Base-by-base conservation (phyloP, 2,329 filamentous ascomycete species). In the Aspergillus eucalypticola region DNA sequence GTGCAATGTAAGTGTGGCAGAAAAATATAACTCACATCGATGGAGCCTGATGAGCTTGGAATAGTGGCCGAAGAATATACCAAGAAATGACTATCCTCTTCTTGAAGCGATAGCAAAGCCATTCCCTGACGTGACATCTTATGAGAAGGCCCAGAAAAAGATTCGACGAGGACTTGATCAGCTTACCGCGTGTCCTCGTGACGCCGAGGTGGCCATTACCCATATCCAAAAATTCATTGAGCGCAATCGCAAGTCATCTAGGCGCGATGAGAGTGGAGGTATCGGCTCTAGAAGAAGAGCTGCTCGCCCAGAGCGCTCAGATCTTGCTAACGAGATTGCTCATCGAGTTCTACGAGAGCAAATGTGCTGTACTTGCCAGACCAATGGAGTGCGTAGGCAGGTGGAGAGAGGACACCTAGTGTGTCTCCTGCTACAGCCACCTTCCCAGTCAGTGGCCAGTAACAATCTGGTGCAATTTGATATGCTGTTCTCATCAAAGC, bases 401-500 rank as follows among this genome's bases (percentile, higher is more conserved):
- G 6, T 3, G 11, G 32, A 35, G 13, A 3, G 39, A 13, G 39
- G 17, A 19, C 39, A 42, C 1, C 17, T 42, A 42, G 39, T 19
- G 17, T 42, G 39, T 8, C 39, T 42, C 39, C 5, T 42, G 39
- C 39, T 42, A 42, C n/a, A 42, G 39, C 39, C 39, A 19, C 39
- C 39, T 19, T 42, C 39, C 17, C 5, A 17, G 2, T 19, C 15
- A 19, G 39, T 19, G 7, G n/a, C 39, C 7, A 42, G 15, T 19
- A 4, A 42, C n/a, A 42, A 19, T 10, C 39, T 42, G 39, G 39
- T 35, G 11, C 38, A 56, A 11, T 56, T 56, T 23, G 53, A 56
- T 29, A 46, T 56, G 39, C 38, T 56, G 6, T 56, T 56, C 27
- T 56, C 53, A 29, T 48, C 53, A 10, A 13, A 38, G 21, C 53